These are phyloP conservation scores for Chaetomium sp. DNA, from an alignment of 2,329 filamentous ascomycete species.

Conservation along the genomic window DNA sequence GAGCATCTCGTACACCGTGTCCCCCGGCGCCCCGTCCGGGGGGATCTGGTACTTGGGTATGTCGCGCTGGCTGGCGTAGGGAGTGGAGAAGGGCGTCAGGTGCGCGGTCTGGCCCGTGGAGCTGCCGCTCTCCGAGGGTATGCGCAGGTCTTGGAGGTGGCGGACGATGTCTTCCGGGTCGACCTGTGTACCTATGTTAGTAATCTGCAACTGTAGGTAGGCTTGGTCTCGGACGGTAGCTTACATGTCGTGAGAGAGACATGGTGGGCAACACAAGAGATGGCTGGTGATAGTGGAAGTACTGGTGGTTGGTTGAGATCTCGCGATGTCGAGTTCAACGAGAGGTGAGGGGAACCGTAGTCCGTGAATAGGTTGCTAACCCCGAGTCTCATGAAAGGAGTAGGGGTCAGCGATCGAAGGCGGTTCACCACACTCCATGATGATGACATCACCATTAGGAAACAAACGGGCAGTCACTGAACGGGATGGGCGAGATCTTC, in stretches of 20 bases:
- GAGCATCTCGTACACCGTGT: conserved; percentile 66
- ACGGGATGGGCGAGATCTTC: not conserved
- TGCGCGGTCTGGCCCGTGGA: conserved; percentile 50
- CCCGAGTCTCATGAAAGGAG: not conserved
- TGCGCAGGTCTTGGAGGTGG: conserved; percentile 50
- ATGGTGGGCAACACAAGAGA: conserved; percentile 38
- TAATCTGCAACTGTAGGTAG: not conserved
- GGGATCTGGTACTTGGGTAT: conserved; percentile 64
- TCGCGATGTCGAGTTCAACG: not conserved
- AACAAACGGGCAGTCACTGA: not conserved
- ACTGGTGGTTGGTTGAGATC: not conserved
- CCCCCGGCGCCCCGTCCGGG: conserved; percentile 58
- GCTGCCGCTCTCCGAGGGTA: conserved; percentile 44
- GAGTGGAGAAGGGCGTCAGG: conserved; percentile 59
- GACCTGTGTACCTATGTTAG: conserved; percentile 44
- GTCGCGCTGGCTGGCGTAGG: conserved; percentile 56
- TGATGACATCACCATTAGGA: conserved; percentile 16
- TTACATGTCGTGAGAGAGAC: conserved; percentile 54
- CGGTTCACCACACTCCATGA: not conserved
- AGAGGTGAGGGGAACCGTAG: not conserved
- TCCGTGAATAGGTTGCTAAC: not conserved
- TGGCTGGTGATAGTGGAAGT: not conserved
- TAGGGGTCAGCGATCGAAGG: not conserved
- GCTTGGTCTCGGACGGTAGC: conserved; percentile 14
- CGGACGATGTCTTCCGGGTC: conserved; percentile 59